Percentiles rank a stretch among this genome's conserved stretches.
phyloP scores from a whole-genome alignment of 306 rosid genomes.

The Fragaria ananassa region DNA sequence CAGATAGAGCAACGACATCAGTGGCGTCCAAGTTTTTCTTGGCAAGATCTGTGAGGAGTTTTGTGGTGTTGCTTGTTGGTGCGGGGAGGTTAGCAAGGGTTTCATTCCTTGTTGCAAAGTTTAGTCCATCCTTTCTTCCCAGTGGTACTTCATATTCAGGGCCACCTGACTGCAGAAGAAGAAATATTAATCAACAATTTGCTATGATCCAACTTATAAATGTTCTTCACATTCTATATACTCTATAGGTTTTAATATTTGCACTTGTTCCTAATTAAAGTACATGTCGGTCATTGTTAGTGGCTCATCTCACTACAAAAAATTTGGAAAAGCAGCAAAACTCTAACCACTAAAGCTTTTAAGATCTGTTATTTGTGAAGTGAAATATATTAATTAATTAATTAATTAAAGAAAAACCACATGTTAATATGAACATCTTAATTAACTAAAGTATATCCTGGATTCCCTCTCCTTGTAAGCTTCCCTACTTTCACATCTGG shows the following conservation, averaged over 20 bases:
- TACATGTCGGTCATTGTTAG: neutral
- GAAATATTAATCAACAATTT: neutral
- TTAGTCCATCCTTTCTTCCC: constrained; percentile 55
- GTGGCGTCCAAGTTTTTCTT: constrained; percentile 35
- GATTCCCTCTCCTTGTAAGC: neutral
- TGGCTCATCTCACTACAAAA: neutral
- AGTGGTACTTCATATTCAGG: constrained; percentile 53
- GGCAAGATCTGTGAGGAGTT: constrained; percentile 19
- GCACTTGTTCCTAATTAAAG: neutral
- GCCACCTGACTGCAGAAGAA: constrained; percentile 58
- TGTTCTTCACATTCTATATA: neutral
- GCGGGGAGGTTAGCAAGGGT: constrained; percentile 36
- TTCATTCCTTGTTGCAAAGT: constrained; percentile 26
- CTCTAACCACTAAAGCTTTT: neutral
- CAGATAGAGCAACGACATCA: constrained; percentile 53
- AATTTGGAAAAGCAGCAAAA: neutral
- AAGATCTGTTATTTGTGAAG: neutral
- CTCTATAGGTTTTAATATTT: neutral
- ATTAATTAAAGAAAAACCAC: neutral
- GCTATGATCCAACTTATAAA: neutral
- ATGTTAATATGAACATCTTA: neutral
- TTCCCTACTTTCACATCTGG: neutral
- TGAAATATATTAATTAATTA: neutral
- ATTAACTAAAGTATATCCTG: neutral
- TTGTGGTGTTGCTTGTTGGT: constrained; percentile 27